A percentile compares a stretch with the other conserved stretches of the same genome.
Evolutionary conservation across 2,329 filamentous ascomycete genomes (phyloP).

Genomic region (Magnaporthales sp.): DNA sequence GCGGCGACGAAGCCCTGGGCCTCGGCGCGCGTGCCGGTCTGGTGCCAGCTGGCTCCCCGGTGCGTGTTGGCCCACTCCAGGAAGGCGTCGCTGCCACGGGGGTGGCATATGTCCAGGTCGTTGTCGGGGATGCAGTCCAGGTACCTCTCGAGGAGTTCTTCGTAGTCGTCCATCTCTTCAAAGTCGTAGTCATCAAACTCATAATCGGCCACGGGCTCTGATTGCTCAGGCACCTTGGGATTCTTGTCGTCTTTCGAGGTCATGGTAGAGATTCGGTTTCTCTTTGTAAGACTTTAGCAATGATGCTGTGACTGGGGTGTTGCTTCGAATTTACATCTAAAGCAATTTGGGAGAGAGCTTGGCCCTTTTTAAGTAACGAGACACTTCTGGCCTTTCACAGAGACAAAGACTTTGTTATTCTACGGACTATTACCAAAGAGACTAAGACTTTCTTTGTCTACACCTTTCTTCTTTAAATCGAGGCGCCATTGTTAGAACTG

Average conservation of each 20-base stretch:
- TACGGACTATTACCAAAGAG: not conserved
- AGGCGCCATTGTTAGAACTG: not conserved
- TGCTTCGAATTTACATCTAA: not conserved
- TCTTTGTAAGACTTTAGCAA: not conserved
- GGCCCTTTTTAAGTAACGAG: not conserved
- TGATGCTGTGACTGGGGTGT: not conserved
- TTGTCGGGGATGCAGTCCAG: not conserved
- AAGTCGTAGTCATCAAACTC: not conserved
- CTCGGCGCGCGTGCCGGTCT: not conserved
- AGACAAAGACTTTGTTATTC: not conserved
- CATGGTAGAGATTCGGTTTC: not conserved
- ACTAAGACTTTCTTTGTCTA: not conserved
- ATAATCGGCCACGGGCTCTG: not conserved
- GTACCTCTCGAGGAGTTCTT: not conserved
- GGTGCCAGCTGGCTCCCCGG: not conserved
- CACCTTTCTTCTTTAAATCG: not conserved
- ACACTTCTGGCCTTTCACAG: not conserved
- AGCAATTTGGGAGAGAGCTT: not conserved
- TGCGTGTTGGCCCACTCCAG: not conserved
- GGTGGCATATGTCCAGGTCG: not conserved
- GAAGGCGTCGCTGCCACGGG: not conserved
- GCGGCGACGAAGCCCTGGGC: not conserved
- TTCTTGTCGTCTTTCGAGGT: not conserved
- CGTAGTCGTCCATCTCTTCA: not conserved
- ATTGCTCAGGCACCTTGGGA: not conserved